Percentiles rank a stretch among this genome's conserved stretches.
Conservation (phyloP, 2,329 filamentous ascomycete species). For the Ophiostoma triangulosporum region DNA sequence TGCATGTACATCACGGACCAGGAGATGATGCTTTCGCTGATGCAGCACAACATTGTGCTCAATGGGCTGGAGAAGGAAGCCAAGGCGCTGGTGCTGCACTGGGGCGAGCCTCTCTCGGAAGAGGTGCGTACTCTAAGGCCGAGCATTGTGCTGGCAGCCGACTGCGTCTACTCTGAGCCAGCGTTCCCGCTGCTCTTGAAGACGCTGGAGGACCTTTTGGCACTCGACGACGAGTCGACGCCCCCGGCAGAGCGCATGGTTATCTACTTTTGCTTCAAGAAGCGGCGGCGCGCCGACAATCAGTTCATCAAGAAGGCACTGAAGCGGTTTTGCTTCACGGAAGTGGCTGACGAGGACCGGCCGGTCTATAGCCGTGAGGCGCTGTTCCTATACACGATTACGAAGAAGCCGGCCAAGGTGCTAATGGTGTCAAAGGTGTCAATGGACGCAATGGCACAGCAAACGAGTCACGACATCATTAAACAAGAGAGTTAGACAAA, state of each 20-base stretch:
- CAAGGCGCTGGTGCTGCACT: constrained; percentile 62
- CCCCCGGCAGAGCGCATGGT: constrained; percentile 21
- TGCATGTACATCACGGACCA: constrained; percentile 76
- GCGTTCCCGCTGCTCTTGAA: constrained; percentile 77
- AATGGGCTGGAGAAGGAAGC: constrained; percentile 56
- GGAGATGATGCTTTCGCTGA: constrained; percentile 68
- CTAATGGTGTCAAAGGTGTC: background rate
- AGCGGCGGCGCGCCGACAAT: constrained; percentile 67
- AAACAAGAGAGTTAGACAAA: background rate
- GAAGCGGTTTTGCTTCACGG: constrained; percentile 50
- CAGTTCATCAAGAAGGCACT: constrained; percentile 59
- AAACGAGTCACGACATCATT: background rate
- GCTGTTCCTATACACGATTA: constrained; percentile 48
- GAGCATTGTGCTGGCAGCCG: constrained; percentile 79
- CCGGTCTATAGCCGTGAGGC: constrained; percentile 42
- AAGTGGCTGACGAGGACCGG: constrained; percentile 48
- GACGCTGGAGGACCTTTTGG: constrained; percentile 63
- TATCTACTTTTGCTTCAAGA: constrained; percentile 87
- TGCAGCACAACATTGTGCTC: constrained; percentile 75
- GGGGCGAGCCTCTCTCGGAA: constrained; percentile 48
- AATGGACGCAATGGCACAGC: background rate
- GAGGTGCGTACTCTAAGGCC: constrained; percentile 45
- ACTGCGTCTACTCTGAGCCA: constrained; percentile 95
- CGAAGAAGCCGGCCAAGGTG: constrained; percentile 20
- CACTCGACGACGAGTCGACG: constrained; percentile 35